Conservation (phyloP, 2,329 filamentous ascomycete species). For the Hyphodiscus sp. region DNA sequence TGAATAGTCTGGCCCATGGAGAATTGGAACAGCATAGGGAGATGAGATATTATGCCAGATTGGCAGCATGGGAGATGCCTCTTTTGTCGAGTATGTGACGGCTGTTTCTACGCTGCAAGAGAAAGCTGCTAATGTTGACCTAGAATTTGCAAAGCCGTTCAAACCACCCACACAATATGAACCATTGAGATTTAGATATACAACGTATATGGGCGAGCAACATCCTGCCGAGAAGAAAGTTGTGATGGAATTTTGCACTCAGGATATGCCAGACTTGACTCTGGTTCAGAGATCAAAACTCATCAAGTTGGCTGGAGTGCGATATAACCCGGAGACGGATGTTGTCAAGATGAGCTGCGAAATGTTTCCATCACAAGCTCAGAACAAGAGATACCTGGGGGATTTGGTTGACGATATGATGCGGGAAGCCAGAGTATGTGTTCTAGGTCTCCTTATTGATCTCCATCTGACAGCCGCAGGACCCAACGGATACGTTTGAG, state of each 20-base stretch:
- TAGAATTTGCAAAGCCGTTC: conserved; percentile 82
- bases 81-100: conserved; percentile 67
- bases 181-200: conserved; percentile 90
- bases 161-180: conserved; percentile 58
- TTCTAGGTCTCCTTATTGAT: not conserved
- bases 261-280: conserved; percentile 63
- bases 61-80: conserved; percentile 95
- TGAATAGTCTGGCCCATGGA: conserved; percentile 73
- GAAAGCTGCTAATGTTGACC: conserved; percentile 11
- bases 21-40: conserved; percentile 87
- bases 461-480: conserved; percentile 35
- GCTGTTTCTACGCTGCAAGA: not conserved
- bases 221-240: conserved; percentile 93
- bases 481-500: conserved; percentile 72
- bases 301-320: conserved; percentile 75
- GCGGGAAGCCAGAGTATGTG: conserved; percentile 59
- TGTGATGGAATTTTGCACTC: conserved; percentile 78
- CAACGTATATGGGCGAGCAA: conserved; percentile 87
- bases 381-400: conserved; percentile 93
- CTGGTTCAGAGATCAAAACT: conserved; percentile 69
- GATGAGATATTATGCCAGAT: conserved; percentile 77
- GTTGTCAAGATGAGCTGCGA: conserved; percentile 88
- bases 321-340: conserved; percentile 81
- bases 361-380: conserved; percentile 77
- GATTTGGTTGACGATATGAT: conserved; percentile 71